Base-by-base conservation (phyloP, 2,329 filamentous ascomycete genomes). In the Cytospora piceae region DNA sequence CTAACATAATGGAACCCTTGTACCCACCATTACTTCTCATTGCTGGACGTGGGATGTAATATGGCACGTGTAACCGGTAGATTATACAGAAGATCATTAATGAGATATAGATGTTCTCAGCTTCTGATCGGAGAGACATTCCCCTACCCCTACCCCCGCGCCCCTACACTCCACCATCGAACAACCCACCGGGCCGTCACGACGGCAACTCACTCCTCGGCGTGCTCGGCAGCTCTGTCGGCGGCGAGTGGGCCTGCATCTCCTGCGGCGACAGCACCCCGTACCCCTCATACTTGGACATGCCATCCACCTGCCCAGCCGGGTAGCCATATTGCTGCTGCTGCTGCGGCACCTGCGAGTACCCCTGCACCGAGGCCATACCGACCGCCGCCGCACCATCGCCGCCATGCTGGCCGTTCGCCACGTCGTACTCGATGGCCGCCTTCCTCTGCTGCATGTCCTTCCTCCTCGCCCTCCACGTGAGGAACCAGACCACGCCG, bases 381-480 rank as follows among this genome's bases (percentile, higher is more conserved):
- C 27, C 24, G 20, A 1, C 27, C 15, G 9, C n/a, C 8, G 9
- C 34, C 7, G n/a, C n/a, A n/a, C n/a, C n/a, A n/a, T n/a, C n/a
- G n/a, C 17, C 39, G n/a, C 39, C 39, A n/a, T 2, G 6, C 39
- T n/a, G 39, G 20, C 39, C 39, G 9, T 5, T n/a, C 4, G 17
- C 17, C 39, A 2, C 39, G 17, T 9, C 39, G 6, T 46, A n/a
- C 46, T 60, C 42, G 12, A 52, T 22, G 14, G 22, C 32, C 37
- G 42, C 24, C 22, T 20, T 20, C 14, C 27, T 58, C 37, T 29
- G 22, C 42, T 22, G 27, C 9, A 14, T n/a, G 4, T 55, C 24
- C 59, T 61, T 54, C 59, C 59, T 34, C 59, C 51, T 53, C 9
- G 59, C 20, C 37, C 51, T n/a, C 46, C 46, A 31, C 27, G 34